These are phyloP conservation scores for Coriolopsis trogii DNA, from an alignment of 1,284 basidiomycete genomes.

Conservation along the genomic window DNA sequence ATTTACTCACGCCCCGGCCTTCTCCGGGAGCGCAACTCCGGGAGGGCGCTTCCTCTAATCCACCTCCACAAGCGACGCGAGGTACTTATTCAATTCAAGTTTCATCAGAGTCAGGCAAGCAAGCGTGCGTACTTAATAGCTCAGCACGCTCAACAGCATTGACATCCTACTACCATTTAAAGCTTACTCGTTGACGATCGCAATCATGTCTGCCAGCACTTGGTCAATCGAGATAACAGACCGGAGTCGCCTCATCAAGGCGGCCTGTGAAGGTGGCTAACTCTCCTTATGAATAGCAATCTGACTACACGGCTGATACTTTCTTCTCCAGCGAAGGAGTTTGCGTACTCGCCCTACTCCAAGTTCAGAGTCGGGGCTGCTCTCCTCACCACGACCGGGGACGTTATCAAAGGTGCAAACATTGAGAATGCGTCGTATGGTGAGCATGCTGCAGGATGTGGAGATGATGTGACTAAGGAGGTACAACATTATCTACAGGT, in stretches of 20 bases:
- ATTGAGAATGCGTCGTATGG: conserved; percentile 93
- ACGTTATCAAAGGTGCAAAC: conserved; percentile 82
- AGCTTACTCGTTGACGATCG: neutral
- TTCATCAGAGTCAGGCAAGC: too few species aligned
- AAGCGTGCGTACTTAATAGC: too few species aligned
- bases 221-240: conserved; percentile 28
- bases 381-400: conserved; percentile 68
- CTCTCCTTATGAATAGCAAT: neutral
- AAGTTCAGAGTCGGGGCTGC: conserved; percentile 91
- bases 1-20: conserved; percentile 24
- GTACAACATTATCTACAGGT: too few species aligned
- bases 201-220: conserved; percentile 31
- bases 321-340: conserved; percentile 48
- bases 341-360: conserved; percentile 77
- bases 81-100: neutral
- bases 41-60: neutral
- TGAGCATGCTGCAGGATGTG: conserved; percentile 39
- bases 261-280: conserved; percentile 36
- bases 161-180: neutral
- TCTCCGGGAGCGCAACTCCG: conserved; percentile 12
- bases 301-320: neutral
- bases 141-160: too few species aligned
- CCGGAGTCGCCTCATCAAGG: conserved; percentile 34
- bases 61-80: too few species aligned
- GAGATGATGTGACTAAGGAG: too few species aligned